These are phyloP conservation scores for Akanthomyces lecanii DNA, from an alignment of 2,329 filamentous ascomycete species.

Conservation along the genomic window DNA sequence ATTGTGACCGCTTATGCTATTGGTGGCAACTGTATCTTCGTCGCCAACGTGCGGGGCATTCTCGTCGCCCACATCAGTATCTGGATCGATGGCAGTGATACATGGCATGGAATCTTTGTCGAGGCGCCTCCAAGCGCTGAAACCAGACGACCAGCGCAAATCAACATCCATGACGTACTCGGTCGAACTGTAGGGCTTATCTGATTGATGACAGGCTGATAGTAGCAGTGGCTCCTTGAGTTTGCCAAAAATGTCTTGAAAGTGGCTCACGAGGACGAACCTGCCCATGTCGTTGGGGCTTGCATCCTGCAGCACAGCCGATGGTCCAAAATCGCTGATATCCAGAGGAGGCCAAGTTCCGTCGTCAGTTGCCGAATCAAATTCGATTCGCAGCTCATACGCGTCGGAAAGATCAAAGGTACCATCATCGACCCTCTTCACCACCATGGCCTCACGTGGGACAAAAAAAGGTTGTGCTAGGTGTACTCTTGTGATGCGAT, in stretches of 20 bases:
- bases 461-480: conserved; percentile 48
- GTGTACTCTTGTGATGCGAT: conserved; percentile 45
- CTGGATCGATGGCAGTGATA: conserved; percentile 39
- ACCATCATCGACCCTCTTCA: conserved; percentile 44
- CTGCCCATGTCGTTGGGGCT: conserved; percentile 21
- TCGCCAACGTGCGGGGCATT: conserved; percentile 23
- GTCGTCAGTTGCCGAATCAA: conserved; percentile 46
- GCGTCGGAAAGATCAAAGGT: conserved; percentile 45
- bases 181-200: conserved; percentile 30
- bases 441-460: conserved; percentile 47
- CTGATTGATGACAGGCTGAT: conserved; percentile 24
- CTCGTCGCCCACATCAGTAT: conserved; percentile 26
- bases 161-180: conserved; percentile 48
- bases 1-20: conserved; percentile 18
- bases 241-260: conserved; percentile 39
- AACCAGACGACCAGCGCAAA: conserved; percentile 42
- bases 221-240: conserved; percentile 34
- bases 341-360: conserved; percentile 49
- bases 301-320: background rate
- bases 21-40: conserved; percentile 13
- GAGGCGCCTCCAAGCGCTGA: conserved; percentile 30
- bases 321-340: conserved; percentile 15
- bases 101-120: conserved; percentile 42
- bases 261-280: conserved; percentile 40
- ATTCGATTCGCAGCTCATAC: conserved; percentile 49